These are phyloP conservation scores for Eutrema heterophyllum DNA, from an alignment of 345 rosid genomes.

Conservation along the genomic window DNA sequence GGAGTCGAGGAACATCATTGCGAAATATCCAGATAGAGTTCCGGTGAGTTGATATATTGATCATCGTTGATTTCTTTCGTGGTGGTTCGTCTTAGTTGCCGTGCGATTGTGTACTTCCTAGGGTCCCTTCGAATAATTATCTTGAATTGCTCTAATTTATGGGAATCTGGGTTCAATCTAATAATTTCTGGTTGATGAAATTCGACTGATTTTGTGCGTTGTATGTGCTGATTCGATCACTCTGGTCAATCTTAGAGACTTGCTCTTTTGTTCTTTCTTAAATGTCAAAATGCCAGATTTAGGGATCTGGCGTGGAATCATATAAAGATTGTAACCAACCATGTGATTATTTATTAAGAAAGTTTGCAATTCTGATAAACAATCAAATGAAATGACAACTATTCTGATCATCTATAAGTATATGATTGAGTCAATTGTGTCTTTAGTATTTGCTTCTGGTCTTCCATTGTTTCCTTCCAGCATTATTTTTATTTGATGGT, in stretches of 20 bases:
- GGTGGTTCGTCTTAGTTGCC: slow-evolving; percentile 5
- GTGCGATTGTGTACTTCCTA: slow-evolving; percentile 5
- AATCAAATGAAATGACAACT: background rate
- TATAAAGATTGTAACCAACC: background rate
- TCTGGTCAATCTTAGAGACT: background rate
- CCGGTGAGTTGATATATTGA: slow-evolving; percentile 52
- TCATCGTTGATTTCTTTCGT: background rate
- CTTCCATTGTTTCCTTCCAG: background rate
- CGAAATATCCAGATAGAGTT: slow-evolving; percentile 63
- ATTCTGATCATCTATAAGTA: background rate
- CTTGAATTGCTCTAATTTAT: background rate
- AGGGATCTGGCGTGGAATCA: background rate
- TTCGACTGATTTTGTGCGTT: background rate
- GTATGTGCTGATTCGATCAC: background rate
- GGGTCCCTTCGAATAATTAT: background rate
- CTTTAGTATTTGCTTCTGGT: background rate
- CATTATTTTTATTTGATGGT: background rate
- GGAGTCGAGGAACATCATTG: slow-evolving; percentile 49
- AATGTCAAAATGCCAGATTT: background rate
- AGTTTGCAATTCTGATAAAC: background rate
- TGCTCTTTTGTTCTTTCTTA: background rate
- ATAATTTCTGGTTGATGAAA: background rate
- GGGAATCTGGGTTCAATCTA: background rate
- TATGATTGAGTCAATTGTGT: background rate
- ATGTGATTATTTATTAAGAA: background rate